phyloP scores from a whole-genome alignment of 306 rosid genomes.

The Urtica urens region DNA sequence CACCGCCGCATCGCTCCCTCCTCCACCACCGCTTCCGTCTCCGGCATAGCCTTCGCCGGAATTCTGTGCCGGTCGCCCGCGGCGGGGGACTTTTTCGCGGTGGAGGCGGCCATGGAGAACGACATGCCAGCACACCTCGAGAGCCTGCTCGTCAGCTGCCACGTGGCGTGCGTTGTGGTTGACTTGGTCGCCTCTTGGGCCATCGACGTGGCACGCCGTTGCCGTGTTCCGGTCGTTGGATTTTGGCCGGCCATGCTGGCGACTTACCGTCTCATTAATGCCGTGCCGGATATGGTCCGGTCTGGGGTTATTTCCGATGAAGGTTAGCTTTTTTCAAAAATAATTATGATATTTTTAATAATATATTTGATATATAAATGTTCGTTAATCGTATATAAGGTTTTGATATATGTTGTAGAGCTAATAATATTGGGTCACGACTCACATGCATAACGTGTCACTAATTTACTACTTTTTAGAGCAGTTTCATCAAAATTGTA shows the following conservation, averaged over 20 bases:
- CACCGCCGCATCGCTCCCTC: conserved; percentile 20
- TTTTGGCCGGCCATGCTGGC: conserved; percentile 93
- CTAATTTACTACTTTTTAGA: too few relatives aligned
- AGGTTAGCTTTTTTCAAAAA: conserved; percentile 25
- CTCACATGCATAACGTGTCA: too few relatives aligned
- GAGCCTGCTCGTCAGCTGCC: conserved; percentile 13
- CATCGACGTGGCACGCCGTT: conserved; percentile 32
- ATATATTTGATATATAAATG: too few relatives aligned
- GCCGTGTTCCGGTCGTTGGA: conserved; percentile 38
- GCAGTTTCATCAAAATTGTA: too few relatives aligned
- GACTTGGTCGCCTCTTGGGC: conserved; percentile 83
- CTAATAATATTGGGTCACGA: too few relatives aligned
- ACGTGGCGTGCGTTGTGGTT: conserved; percentile 40
- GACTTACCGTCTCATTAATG: conserved; percentile 34
- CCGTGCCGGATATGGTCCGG: conserved; percentile 47
- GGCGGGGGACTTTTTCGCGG: conserved; percentile 45
- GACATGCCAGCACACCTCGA: conserved; percentile 41
- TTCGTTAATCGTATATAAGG: too few relatives aligned
- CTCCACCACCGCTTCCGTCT: not conserved
- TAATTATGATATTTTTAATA: not conserved
- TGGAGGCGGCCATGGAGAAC: conserved; percentile 58
- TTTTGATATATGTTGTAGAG: too few relatives aligned
- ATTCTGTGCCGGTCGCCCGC: conserved; percentile 32
- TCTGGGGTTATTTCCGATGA: conserved; percentile 42
- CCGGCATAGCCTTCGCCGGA: conserved; percentile 14